Evolutionary conservation across 345 rosid genomes (phyloP).

Genomic region (Erysimum cheiranthoides): DNA sequence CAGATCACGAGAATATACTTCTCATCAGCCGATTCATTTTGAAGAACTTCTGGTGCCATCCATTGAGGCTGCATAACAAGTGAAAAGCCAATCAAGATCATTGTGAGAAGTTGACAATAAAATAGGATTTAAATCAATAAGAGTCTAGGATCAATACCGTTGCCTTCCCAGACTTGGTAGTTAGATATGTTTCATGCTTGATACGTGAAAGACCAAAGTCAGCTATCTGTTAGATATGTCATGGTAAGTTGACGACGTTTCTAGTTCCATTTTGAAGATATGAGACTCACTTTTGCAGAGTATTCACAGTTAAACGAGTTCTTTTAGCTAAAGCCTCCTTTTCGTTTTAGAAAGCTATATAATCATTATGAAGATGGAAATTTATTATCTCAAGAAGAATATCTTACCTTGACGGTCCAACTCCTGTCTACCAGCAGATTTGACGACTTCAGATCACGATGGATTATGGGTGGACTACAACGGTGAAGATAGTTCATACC

Average conservation of each 20-base stretch:
- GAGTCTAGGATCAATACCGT: conserved; percentile 59
- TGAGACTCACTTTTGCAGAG: conserved; percentile 11
- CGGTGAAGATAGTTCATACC: conserved; percentile 97
- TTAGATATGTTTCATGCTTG: conserved; percentile 78
- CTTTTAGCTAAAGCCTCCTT: not conserved
- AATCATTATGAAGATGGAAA: conserved; percentile 20
- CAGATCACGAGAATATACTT: conserved; percentile 59
- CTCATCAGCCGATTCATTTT: conserved; percentile 92
- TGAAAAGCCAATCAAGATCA: conserved; percentile 2
- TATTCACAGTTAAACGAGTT: not conserved
- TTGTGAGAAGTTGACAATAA: not conserved
- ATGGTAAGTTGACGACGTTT: conserved; percentile 24
- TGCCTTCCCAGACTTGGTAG: conserved; percentile 86
- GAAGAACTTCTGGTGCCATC: conserved; percentile 99
- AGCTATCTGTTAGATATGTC: conserved; percentile 67
- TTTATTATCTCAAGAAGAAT: not conserved
- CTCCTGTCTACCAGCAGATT: conserved; percentile 92
- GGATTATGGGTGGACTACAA: conserved; percentile 87
- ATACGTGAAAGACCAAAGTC: conserved; percentile 98
- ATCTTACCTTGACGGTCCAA: conserved; percentile 88
- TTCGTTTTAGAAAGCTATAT: not conserved
- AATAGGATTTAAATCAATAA: not conserved
- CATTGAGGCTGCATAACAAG: conserved; percentile 83
- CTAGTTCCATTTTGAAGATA: not conserved
- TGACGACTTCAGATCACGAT: conserved; percentile 97